Conservation (phyloP, 2,329 filamentous ascomycete genomes). For the Penicillium sp. region DNA sequence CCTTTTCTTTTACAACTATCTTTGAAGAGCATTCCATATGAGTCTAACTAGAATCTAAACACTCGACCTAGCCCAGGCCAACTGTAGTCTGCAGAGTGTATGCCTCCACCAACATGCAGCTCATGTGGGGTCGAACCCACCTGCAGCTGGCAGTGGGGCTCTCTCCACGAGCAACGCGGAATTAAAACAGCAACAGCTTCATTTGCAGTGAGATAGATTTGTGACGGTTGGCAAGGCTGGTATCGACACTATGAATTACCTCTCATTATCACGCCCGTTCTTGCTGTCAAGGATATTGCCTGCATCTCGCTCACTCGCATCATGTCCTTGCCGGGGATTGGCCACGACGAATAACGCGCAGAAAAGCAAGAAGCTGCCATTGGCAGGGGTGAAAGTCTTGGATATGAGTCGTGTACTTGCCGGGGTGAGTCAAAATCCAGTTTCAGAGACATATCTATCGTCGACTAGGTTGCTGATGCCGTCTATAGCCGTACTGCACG, state of each 20-base stretch:
- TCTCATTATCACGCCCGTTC: background rate
- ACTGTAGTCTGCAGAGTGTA: too few species aligned
- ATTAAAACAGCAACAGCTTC: slow-evolving; percentile 1
- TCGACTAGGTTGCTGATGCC: slow-evolving; percentile 18
- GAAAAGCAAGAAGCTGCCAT: slow-evolving; percentile 56
- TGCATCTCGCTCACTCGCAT: background rate
- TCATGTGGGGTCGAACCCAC: slow-evolving; percentile 20
- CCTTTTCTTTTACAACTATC: background rate
- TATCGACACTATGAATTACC: background rate
- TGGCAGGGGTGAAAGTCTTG: slow-evolving; percentile 84
- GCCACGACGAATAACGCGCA: background rate
- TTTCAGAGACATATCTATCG: background rate
- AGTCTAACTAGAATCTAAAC: too few species aligned
- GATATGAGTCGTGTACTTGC: slow-evolving; percentile 97
- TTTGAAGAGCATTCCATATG: too few species aligned
- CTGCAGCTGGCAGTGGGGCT: slow-evolving; percentile 4
- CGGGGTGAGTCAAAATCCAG: slow-evolving; percentile 70
- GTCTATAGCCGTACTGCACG: slow-evolving; percentile 86
- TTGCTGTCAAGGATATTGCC: background rate
- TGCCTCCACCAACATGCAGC: background rate
- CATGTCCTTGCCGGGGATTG: slow-evolving; percentile 2
- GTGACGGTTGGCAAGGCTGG: too few species aligned
- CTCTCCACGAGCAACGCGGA: slow-evolving; percentile 9
- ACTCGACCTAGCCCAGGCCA: too few species aligned
- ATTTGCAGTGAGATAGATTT: background rate